Percentiles rank a stretch among this genome's conserved stretches.
Conservation (phyloP, 2,329 filamentous ascomycete genomes). For the Byssoonygena ceratinophila region DNA sequence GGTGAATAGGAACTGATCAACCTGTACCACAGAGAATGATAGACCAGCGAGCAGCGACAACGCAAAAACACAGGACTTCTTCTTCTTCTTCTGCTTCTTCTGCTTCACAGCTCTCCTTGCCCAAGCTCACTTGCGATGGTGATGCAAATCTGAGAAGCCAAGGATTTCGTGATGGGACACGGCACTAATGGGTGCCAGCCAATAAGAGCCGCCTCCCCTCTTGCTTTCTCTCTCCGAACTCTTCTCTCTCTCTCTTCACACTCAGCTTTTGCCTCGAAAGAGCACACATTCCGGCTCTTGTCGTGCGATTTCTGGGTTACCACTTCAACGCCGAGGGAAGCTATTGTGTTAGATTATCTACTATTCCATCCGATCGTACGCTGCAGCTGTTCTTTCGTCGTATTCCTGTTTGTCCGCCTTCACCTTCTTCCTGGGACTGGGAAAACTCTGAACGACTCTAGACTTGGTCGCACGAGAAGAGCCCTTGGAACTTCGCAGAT, state of each 20-base stretch:
- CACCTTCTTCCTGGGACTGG: background rate
- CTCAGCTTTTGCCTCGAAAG: background rate
- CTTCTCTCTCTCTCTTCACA: background rate
- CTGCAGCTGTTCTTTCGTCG: background rate
- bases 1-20: no score
- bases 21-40: no score
- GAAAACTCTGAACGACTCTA: constrained; percentile 8
- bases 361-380: background rate
- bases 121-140: background rate
- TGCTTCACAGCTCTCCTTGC: no score
- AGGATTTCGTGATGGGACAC: background rate
- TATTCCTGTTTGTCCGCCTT: background rate
- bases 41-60: no score
- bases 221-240: constrained; percentile 9
- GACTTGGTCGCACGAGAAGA: background rate
- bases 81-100: no score
- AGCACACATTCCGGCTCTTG: background rate
- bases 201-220: constrained; percentile 8
- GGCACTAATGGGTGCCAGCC: background rate
- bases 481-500: background rate
- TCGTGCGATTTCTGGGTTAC: background rate
- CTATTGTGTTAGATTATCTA: background rate
- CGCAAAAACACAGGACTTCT: no score
- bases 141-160: background rate
- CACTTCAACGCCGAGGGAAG: background rate